These are phyloP conservation scores for Beauveria sp. DNA, from an alignment of 2,329 filamentous ascomycete genomes.

Conservation along the genomic window DNA sequence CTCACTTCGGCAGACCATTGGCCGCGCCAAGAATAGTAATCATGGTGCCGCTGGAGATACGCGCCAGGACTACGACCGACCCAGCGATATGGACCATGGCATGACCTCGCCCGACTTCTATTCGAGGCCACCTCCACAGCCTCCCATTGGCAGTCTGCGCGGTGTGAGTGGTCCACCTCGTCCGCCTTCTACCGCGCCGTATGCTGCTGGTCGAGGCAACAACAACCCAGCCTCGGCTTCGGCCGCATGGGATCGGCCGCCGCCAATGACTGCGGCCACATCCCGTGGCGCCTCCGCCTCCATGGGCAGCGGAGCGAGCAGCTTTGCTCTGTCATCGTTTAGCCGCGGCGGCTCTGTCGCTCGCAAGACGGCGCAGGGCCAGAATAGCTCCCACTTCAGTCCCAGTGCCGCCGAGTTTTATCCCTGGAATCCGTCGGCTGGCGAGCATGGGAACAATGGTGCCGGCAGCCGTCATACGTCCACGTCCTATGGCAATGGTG, in stretches of 20 bases:
- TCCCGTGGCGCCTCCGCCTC: neutral
- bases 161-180: neutral
- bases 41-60: neutral
- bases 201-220: neutral
- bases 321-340: constrained; percentile 14
- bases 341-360: neutral
- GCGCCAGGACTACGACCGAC: neutral
- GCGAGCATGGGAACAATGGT: constrained; percentile 16
- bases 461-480: neutral
- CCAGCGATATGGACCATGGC: neutral
- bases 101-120: neutral
- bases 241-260: neutral
- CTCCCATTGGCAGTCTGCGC: neutral
- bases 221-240: neutral
- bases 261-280: no score
- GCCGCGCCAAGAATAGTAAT: neutral
- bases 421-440: constrained; percentile 19
- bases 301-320: neutral
- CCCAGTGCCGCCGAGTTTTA: constrained; percentile 27
- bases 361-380: constrained; percentile 2
- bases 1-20: constrained; percentile 17
- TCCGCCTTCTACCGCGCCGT: constrained; percentile 2
- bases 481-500: neutral
- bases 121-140: neutral
- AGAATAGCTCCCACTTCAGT: constrained; percentile 19